phyloP scores from a whole-genome alignment of 805 yeast genomes.

The Ogataea kodamae region DNA sequence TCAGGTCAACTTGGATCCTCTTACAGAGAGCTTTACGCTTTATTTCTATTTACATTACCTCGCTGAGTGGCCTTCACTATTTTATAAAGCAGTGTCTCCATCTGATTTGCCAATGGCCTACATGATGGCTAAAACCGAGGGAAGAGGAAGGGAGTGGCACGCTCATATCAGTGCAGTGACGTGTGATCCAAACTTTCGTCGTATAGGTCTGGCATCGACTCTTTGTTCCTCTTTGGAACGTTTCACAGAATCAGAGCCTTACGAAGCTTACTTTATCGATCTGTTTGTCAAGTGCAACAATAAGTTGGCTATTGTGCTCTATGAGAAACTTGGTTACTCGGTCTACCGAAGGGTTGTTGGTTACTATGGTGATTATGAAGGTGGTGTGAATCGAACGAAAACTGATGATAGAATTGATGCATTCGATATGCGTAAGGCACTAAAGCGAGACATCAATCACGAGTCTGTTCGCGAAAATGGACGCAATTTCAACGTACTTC shows the following conservation, averaged over 20 bases:
- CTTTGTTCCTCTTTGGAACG: slow-evolving; percentile 72
- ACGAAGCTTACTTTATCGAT: slow-evolving; percentile 81
- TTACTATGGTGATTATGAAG: slow-evolving; percentile 61
- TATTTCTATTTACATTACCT: slow-evolving; percentile 83
- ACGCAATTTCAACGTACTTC: slow-evolving; percentile 53
- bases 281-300: slow-evolving; percentile 89
- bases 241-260: slow-evolving; percentile 69
- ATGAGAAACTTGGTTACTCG: slow-evolving; percentile 81
- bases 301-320: slow-evolving; percentile 70
- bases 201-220: slow-evolving; percentile 81
- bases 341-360: slow-evolving; percentile 86
- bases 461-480: slow-evolving; percentile 62
- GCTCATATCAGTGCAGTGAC: slow-evolving; percentile 96
- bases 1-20: slow-evolving; percentile 76
- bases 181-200: slow-evolving; percentile 72
- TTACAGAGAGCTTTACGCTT: slow-evolving; percentile 87
- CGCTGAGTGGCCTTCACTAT: slow-evolving; percentile 81
- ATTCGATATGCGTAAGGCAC: slow-evolving; percentile 74
- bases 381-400: slow-evolving; percentile 39
- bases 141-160: slow-evolving; percentile 83
- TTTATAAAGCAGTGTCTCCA: slow-evolving; percentile 62
- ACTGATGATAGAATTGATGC: slow-evolving; percentile 76
- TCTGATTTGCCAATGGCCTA: slow-evolving; percentile 52
- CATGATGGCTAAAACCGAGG: slow-evolving; percentile 97
- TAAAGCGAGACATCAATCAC: slow-evolving; percentile 51